Evolutionary conservation across 1,284 basidiomycete genomes (phyloP).

Genomic region (Tilletiaria anomala): DNA sequence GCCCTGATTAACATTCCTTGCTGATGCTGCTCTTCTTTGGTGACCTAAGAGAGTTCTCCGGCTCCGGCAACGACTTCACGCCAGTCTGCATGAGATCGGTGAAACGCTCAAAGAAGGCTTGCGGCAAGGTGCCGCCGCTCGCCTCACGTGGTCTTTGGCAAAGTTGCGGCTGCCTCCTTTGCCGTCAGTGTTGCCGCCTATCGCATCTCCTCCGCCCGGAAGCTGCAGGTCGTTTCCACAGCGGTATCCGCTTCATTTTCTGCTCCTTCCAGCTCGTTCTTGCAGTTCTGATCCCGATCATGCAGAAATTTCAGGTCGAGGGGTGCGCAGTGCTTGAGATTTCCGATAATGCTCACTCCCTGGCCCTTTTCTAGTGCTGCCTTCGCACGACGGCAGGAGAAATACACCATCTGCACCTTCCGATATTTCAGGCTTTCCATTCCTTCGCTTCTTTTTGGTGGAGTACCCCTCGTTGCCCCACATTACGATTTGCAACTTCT

Average conservation of each 20-base stretch:
- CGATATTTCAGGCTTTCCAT: background rate
- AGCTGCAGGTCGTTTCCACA: background rate
- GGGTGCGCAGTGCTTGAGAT: too few relatives aligned
- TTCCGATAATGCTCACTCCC: background rate
- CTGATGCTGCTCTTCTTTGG: background rate
- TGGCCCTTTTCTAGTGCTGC: too few relatives aligned
- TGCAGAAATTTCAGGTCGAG: background rate
- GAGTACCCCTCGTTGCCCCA: slow-evolving; percentile 21
- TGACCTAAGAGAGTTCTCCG: background rate
- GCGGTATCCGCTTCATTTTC: slow-evolving; percentile 3
- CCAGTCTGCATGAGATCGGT: slow-evolving; percentile 22
- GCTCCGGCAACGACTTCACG: slow-evolving; percentile 4
- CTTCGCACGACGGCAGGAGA: slow-evolving; percentile 9
- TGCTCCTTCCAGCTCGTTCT: slow-evolving; percentile 3
- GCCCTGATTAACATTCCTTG: too few relatives aligned
- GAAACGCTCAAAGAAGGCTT: slow-evolving; percentile 12
- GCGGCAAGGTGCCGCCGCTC: slow-evolving; percentile 22
- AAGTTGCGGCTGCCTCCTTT: slow-evolving; percentile 6
- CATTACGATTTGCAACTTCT: slow-evolving; percentile 21
- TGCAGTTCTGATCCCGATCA: slow-evolving; percentile 5
- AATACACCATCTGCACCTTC: slow-evolving; percentile 7
- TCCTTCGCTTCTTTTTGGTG: background rate
- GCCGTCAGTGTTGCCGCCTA: background rate
- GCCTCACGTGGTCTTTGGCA: slow-evolving; percentile 23
- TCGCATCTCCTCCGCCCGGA: background rate